phyloP scores from a whole-genome alignment of 2,329 filamentous ascomycete genomes.

The Teratosphaeria destructans region DNA sequence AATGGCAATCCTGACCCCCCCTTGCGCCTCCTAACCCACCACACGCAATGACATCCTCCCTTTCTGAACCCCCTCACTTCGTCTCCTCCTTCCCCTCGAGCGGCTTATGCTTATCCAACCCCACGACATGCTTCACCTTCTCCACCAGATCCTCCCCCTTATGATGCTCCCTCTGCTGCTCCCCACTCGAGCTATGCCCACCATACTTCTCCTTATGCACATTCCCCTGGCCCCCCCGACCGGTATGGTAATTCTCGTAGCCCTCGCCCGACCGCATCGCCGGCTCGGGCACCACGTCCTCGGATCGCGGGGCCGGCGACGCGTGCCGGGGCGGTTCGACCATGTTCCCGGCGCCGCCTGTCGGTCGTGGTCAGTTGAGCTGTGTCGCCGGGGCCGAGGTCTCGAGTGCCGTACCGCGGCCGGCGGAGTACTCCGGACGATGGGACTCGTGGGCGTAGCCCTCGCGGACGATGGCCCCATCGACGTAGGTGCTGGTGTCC shows the following conservation, averaged over 20 bases:
- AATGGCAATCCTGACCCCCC: not conserved
- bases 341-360: constrained; percentile 34
- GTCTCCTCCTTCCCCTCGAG: constrained; percentile 8
- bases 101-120: constrained; percentile 16
- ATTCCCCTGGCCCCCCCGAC: constrained; percentile 39
- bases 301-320: constrained; percentile 16
- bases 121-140: constrained; percentile 33
- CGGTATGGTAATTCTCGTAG: constrained; percentile 38
- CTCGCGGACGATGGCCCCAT: constrained; percentile 38
- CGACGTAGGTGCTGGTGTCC: constrained; percentile 37
- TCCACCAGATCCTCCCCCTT: constrained; percentile 25
- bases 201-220: constrained; percentile 39
- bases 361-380: not conserved
- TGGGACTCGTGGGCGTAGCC: constrained; percentile 29
- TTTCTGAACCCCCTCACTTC: not conserved
- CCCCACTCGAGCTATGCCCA: constrained; percentile 29
- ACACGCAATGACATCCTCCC: no score
- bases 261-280: constrained; percentile 23
- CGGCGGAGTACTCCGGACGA: constrained; percentile 30
- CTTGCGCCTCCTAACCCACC: not conserved
- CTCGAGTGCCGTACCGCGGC: constrained; percentile 8
- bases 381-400: not conserved
- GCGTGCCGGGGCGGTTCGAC: constrained; percentile 23
- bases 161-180: not conserved
- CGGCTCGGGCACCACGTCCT: constrained; percentile 36